Evolutionary conservation across 148 eudicot genomes (phyloP), one percentile per base, ranked within the genome.

Genomic region (Diospyros kaki): DNA sequence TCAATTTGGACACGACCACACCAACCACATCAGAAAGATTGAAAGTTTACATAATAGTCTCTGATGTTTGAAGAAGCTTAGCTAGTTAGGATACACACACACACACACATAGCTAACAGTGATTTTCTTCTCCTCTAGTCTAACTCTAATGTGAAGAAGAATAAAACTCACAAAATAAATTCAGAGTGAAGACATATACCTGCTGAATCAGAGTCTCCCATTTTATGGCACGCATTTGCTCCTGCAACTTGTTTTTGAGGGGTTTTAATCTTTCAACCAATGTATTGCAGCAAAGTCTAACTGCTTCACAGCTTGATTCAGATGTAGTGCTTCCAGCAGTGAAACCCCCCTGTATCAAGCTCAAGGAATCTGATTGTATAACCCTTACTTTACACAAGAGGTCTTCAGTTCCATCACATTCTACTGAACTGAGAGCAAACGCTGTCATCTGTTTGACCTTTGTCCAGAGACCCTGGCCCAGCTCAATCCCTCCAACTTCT

Each of bases 391-490:
- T 87, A 68, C 88, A 89, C 77, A 91, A 77, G 42, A 91, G 83
- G 5, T 84, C 74, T 64, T 90, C 89, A 71, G 73, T 81, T 68
- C 93, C 90, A 79, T 82, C 80, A 81, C 98, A 86, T 62, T 77
- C 67, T 51, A 91, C 73, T 51, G 66, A 72, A 79, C 93, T 58
- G 40, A 94, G 90, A 80, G 82, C 88, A 82, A 77, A 94, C 4
- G 97, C 95, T 3, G 91, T 66, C 89, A 90, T 90, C 74, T 94
- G 98, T 78, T 86, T 92, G 9, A 95, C 98, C 86, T 92, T 95
- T 2, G 97, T 92, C 94, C 92, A 89, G 2, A 95, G 82, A 79
- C 98, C 98, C 80, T 95, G 98, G n/a, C 98, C 98, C 60, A 91
- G 66, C 75, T 93, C 97, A 68, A 94, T 91, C 72, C 98, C 98